Base-by-base conservation (phyloP, 805 yeast species). In the Grigorovia transvaalensis region DNA sequence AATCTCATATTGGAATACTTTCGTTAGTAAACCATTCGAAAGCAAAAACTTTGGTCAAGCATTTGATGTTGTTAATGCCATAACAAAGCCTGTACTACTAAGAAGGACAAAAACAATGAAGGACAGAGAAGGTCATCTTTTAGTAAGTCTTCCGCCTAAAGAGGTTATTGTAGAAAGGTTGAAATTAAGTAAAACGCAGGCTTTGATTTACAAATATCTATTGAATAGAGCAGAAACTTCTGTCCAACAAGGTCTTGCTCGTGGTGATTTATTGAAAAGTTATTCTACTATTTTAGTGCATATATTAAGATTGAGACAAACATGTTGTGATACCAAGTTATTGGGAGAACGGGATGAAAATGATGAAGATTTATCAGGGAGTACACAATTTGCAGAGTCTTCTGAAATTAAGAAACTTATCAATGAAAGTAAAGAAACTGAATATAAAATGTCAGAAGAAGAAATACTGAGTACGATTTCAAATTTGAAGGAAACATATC, bases 41-140 rank as follows among this genome's bases (percentile, higher is more conserved):
- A 81, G 80, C 49, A 82, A 80, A 57, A 78, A 84, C 33, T 75
- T 84, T 20, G 73, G 78, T 7, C 81, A 82, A 56, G 91, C 97
- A 0, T 74, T 90, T 60, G 85, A 81, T 57, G 84, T 89, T 4
- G 86, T 91, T n/a, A 88, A 86, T 60, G 80, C 93, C 0, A 83
- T 91, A 29, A 69, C 90, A 52, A 89, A 86, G 55, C 97, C 97
- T 0, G 76, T 91, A 0, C 71, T 89, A 33, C 66, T 91, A 56
- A 75, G 98, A 59, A 74, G 98, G 60, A 90, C 97, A 0, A 91
- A 91, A 60, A 79, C 76, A 54, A 91, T 89, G 88, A 84, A 78
- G 59, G 88, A 78, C 57, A 70, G 67, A 6, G 75, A 86, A 59
- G 97, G 97, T 0, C 73, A 76, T 23, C 81, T 85, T 1, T 67